These are phyloP conservation scores for Tripterygium wilfordii DNA, from an alignment of 177 flowering plant genomes.

Conservation along the genomic window DNA sequence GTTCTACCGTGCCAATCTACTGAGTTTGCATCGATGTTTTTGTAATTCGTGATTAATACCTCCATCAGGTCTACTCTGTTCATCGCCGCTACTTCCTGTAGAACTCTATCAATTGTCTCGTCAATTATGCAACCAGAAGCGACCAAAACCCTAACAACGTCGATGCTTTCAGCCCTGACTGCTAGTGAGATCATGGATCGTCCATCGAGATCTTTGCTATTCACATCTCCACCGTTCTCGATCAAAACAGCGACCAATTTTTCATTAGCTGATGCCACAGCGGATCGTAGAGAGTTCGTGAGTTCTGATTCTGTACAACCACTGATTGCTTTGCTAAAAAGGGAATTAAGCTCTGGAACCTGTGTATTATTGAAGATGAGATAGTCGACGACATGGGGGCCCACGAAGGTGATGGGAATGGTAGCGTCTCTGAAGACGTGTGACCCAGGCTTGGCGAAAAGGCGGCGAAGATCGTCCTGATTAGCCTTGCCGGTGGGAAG, in stretches of 20 bases:
- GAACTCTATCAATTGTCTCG: constrained; percentile 20
- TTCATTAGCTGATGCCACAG: constrained; percentile 28
- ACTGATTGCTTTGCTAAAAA: constrained; percentile 40
- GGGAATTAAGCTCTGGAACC: constrained; percentile 14
- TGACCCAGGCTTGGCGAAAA: constrained; percentile 52
- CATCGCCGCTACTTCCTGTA: constrained; percentile 45
- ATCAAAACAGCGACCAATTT: constrained; percentile 36
- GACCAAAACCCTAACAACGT: constrained; percentile 32
- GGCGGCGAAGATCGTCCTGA: constrained; percentile 46
- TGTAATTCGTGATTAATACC: constrained; percentile 15
- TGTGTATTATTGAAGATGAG: constrained; percentile 20
- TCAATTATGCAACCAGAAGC: constrained; percentile 36
- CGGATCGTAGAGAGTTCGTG: constrained; percentile 30
- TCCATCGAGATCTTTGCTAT: constrained; percentile 21
- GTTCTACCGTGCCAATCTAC: constrained; percentile 39
- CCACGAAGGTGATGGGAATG: constrained; percentile 52
- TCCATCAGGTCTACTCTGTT: constrained; percentile 47
- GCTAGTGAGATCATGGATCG: constrained; percentile 36
- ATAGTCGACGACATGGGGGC: constrained; percentile 38
- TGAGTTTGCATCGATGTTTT: constrained; percentile 26
- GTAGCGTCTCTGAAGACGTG: constrained; percentile 68
- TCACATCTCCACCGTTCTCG: constrained; percentile 55
- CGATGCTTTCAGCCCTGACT: constrained; percentile 33
- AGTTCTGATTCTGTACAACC: constrained; percentile 40
- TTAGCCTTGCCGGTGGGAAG: constrained; percentile 72